Evolutionary conservation across 2,329 filamentous ascomycete genomes (phyloP).

Genomic region (Chrysoporthe deuterocubensis): DNA sequence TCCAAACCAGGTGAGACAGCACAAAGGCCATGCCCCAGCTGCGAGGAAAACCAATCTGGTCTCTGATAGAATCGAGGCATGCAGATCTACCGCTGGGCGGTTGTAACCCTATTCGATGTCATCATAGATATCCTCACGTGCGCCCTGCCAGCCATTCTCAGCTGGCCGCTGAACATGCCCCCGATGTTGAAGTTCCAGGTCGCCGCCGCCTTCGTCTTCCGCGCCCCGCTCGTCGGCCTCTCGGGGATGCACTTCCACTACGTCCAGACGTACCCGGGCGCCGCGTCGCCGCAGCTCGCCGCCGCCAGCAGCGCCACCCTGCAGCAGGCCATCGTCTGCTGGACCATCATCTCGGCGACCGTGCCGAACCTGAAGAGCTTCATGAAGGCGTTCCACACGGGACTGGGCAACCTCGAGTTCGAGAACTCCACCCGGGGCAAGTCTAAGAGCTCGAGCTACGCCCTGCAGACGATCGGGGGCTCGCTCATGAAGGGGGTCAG

Average conservation of each 20-base stretch:
- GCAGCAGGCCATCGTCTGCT: conserved; percentile 31
- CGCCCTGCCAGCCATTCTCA: conserved; percentile 27
- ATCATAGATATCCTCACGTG: conserved; percentile 31
- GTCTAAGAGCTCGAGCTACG: conserved; percentile 12
- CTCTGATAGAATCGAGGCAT: background rate
- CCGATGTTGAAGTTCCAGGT: conserved; percentile 29
- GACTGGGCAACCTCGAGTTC: conserved; percentile 11
- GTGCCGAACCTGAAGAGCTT: conserved; percentile 34
- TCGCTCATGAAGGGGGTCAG: conserved; percentile 5
- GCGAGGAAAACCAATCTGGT: background rate
- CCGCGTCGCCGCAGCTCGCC: conserved; percentile 28
- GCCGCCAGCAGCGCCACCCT: conserved; percentile 29
- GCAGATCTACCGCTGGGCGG: conserved; percentile 26
- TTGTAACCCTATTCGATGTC: conserved; percentile 29
- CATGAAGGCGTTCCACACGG: conserved; percentile 30
- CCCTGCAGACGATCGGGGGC: conserved; percentile 10
- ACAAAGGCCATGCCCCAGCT: background rate
- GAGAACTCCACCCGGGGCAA: background rate
- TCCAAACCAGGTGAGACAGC: conserved; percentile 12
- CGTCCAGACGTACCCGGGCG: conserved; percentile 21
- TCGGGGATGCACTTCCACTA: conserved; percentile 26
- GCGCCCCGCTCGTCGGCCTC: conserved; percentile 30
- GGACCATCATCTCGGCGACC: conserved; percentile 33
- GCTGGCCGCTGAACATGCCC: conserved; percentile 30
- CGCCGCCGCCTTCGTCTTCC: conserved; percentile 32